These are phyloP conservation scores for Phialophora chinensis DNA, from an alignment of 2,329 filamentous ascomycete species.

Conservation along the genomic window DNA sequence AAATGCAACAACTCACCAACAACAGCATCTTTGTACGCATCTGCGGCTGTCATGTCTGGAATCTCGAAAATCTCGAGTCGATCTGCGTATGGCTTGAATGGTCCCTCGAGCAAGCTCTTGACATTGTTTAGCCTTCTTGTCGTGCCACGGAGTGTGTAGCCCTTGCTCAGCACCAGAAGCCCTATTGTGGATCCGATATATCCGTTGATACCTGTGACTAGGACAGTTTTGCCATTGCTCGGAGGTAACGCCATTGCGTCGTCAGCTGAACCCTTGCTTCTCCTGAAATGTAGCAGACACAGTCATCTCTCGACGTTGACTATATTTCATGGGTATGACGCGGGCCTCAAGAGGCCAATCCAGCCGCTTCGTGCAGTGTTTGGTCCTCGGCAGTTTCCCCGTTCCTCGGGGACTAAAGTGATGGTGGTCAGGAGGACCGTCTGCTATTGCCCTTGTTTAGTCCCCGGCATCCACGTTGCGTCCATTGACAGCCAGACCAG, in stretches of 20 bases:
- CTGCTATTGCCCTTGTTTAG: not conserved
- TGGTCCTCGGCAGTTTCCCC: not conserved
- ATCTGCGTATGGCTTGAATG: not conserved
- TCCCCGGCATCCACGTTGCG: not conserved
- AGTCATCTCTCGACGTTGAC: not conserved
- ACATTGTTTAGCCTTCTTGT: not conserved
- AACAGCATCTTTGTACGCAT: not conserved
- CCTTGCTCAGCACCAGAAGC: not conserved
- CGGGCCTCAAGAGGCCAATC: not conserved
- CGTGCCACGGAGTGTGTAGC: not conserved
- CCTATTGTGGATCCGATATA: not conserved
- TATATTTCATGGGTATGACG: not conserved
- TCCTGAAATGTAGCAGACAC: not conserved
- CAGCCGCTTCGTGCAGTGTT: not conserved
- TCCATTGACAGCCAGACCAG: not conserved
- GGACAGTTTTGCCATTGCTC: not conserved
- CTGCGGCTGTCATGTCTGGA: not conserved
- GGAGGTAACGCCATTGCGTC: not conserved
- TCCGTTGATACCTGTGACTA: not conserved
- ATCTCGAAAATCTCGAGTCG: not conserved
- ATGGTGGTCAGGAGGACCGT: not conserved
- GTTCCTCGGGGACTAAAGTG: not conserved
- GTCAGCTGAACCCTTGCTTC: not conserved
- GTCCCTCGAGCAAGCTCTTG: not conserved
- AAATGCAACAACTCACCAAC: not conserved